Conservation (phyloP, 257 asterid genomes). For the Salvia rosmarinus region DNA sequence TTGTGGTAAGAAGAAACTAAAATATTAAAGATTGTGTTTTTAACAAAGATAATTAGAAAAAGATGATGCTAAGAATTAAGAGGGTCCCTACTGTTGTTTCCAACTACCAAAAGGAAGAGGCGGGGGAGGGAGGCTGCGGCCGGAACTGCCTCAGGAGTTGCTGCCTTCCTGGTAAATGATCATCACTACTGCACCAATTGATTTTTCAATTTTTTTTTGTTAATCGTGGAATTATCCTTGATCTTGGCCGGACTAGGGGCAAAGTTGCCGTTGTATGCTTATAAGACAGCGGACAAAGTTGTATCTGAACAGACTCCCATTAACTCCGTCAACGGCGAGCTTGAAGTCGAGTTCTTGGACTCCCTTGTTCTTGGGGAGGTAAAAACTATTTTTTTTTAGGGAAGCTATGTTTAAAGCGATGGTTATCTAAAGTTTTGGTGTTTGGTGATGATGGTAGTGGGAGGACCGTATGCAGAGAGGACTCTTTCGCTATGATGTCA, state of each 20-base stretch:
- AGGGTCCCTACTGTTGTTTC: slow-evolving; percentile 84
- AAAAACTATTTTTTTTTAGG: not conserved
- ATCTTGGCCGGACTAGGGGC: slow-evolving; percentile 49
- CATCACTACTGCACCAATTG: not conserved
- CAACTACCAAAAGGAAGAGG: slow-evolving; percentile 73
- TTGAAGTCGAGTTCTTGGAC: slow-evolving; percentile 65
- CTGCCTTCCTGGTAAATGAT: slow-evolving; percentile 61
- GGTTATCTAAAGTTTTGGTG: not conserved
- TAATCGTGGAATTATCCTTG: not conserved
- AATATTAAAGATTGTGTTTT: not conserved
- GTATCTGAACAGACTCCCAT: slow-evolving; percentile 39
- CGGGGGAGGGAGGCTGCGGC: slow-evolving; percentile 74
- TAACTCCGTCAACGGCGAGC: slow-evolving; percentile 40
- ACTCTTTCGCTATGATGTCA: slow-evolving; percentile 92
- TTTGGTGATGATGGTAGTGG: slow-evolving; percentile 56
- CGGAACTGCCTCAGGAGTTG: slow-evolving; percentile 73
- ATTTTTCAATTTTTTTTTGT: not conserved
- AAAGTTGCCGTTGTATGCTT: slow-evolving; percentile 71
- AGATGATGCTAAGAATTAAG: slow-evolving; percentile 66
- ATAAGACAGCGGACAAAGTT: slow-evolving; percentile 44
- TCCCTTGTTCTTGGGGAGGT: slow-evolving; percentile 79
- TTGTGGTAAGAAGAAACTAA: not conserved
- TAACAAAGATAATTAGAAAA: slow-evolving; percentile 6
- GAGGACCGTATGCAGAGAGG: slow-evolving; percentile 92
- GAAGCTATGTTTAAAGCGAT: not conserved